Evolutionary conservation across 345 rosid species (phyloP).

Genomic region (Diplotaxis tenuifolia): DNA sequence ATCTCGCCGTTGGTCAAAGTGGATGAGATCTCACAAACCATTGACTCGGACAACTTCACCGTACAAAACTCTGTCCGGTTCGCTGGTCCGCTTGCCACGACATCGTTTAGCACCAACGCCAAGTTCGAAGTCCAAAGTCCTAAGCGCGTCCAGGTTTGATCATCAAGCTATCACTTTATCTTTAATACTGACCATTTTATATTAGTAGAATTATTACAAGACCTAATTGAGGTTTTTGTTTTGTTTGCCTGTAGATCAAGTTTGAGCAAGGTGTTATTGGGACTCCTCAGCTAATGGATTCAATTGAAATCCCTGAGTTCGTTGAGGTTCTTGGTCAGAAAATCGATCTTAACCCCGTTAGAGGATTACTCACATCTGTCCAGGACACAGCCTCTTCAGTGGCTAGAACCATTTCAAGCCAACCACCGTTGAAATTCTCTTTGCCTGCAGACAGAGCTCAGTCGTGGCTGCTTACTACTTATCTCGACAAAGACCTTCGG

Average conservation of each 20-base stretch:
- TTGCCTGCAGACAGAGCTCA: slow-evolving; percentile 60
- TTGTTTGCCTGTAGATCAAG: background rate
- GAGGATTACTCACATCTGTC: slow-evolving; percentile 69
- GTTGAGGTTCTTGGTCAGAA: slow-evolving; percentile 85
- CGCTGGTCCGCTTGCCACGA: slow-evolving; percentile 73
- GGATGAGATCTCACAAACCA: slow-evolving; percentile 90
- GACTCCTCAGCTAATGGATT: slow-evolving; percentile 89
- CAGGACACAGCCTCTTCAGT: slow-evolving; percentile 87
- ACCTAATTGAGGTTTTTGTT: background rate
- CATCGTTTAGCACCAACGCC: slow-evolving; percentile 80
- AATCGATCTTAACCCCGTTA: slow-evolving; percentile 68
- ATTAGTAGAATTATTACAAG: background rate
- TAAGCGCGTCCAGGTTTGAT: slow-evolving; percentile 74
- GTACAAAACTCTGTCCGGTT: slow-evolving; percentile 78
- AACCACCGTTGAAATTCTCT: slow-evolving; percentile 78
- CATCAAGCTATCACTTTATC: background rate
- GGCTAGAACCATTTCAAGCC: slow-evolving; percentile 83
- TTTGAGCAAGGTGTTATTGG: slow-evolving; percentile 36
- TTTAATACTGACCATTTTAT: too few relatives aligned
- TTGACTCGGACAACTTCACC: slow-evolving; percentile 76
- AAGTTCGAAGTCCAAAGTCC: slow-evolving; percentile 90
- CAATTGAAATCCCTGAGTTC: slow-evolving; percentile 73
- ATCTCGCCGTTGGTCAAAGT: slow-evolving; percentile 60
- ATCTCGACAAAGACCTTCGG: slow-evolving; percentile 79
- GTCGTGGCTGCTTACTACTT: slow-evolving; percentile 90